Evolutionary conservation across 2,329 filamentous ascomycete genomes (phyloP).

Genomic region (Pestalotiopsis sp.): DNA sequence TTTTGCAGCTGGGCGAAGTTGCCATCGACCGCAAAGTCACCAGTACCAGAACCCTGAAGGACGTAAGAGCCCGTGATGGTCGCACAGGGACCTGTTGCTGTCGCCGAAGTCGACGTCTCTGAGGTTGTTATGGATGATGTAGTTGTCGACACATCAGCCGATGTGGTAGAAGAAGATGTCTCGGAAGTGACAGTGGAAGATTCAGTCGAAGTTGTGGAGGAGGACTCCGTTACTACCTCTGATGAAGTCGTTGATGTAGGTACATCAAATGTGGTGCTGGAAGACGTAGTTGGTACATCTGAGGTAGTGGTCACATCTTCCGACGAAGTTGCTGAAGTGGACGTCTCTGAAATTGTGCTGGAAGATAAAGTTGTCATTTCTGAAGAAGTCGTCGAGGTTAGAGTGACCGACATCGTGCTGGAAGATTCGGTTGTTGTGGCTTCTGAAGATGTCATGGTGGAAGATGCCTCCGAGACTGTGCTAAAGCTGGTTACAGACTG

Average conservation of each 20-base stretch:
- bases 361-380: background rate
- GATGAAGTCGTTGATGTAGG: background rate
- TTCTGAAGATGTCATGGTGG: background rate
- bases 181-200: background rate
- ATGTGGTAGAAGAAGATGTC: background rate
- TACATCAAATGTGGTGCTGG: background rate
- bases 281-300: background rate
- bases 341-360: background rate
- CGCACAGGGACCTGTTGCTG: background rate
- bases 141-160: background rate
- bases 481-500: background rate
- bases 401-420: background rate
- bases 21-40: background rate
- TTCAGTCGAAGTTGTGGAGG: background rate
- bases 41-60: background rate
- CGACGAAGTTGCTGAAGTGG: background rate
- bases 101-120: background rate
- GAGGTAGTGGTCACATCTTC: background rate
- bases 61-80: background rate
- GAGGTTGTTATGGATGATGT: background rate
- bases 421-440: background rate
- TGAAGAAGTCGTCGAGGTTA: background rate
- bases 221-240: background rate
- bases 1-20: background rate
- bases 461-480: background rate